phyloP scores from a whole-genome alignment of 768 basidiomycete genomes.

The Crepidotus variabilis region DNA sequence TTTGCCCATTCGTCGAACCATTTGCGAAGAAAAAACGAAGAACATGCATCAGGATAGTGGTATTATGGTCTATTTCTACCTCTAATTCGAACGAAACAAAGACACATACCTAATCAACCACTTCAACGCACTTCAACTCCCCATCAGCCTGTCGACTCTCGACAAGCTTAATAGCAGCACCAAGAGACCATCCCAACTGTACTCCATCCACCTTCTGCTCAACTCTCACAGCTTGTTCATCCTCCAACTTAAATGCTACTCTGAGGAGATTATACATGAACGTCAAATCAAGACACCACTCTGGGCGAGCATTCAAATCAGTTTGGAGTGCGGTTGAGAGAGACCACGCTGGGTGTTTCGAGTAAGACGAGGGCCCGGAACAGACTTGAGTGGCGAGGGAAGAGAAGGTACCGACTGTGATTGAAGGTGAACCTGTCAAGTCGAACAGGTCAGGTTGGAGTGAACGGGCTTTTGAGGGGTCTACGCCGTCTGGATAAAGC shows the following conservation, averaged over 20 bases:
- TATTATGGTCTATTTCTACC: too few species aligned
- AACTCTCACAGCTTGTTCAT: constrained; percentile 61
- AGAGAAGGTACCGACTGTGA: too few species aligned
- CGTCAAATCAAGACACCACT: constrained; percentile 94
- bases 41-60: too few species aligned
- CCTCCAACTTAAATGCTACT: constrained; percentile 87
- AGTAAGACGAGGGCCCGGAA: constrained; percentile 61
- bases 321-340: constrained; percentile 31
- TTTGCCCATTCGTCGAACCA: too few species aligned
- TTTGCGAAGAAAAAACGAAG: too few species aligned
- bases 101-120: background rate
- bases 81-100: too few species aligned
- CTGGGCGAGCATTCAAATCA: constrained; percentile 80
- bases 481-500: constrained; percentile 26
- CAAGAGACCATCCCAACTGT: constrained; percentile 92
- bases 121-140: constrained; percentile 39
- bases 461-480: background rate
- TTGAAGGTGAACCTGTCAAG: too few species aligned
- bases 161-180: constrained; percentile 77
- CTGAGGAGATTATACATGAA: constrained; percentile 89
- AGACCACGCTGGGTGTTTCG: constrained; percentile 16
- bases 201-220: constrained; percentile 88
- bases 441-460: constrained; percentile 6
- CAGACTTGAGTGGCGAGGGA: constrained; percentile 72
- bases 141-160: too few species aligned